phyloP scores from a whole-genome alignment of 371 early-diverging fungal species.

The Coemansia sp. region DNA sequence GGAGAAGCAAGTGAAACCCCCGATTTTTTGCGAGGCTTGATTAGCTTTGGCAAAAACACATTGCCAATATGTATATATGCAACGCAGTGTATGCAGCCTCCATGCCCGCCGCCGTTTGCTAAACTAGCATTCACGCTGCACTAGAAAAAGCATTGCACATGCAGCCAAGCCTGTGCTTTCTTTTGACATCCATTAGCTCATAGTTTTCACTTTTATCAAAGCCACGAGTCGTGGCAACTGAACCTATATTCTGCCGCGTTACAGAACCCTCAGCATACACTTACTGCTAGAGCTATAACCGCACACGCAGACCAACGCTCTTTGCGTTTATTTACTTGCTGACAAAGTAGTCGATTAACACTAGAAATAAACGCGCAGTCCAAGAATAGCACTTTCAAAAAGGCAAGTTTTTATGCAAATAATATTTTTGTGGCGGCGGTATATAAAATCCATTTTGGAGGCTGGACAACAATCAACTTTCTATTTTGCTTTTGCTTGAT shows the following conservation, averaged over 20 bases:
- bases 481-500: not conserved
- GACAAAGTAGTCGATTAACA: not conserved
- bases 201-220: not conserved
- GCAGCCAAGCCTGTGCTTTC: not conserved
- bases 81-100: conserved; percentile 9
- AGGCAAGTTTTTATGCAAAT: not conserved
- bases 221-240: too few species aligned
- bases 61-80: not conserved
- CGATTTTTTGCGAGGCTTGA: not conserved
- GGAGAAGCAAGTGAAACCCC: not conserved
- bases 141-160: not conserved
- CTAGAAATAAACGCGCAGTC: not conserved
- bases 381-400: not conserved
- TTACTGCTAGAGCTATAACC: too few species aligned
- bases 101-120: conserved; percentile 5
- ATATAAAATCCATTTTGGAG: not conserved
- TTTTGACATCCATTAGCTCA: not conserved
- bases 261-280: too few species aligned
- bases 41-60: not conserved
- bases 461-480: not conserved
- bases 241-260: too few species aligned
- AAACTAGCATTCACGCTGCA: not conserved
- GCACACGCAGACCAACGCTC: too few species aligned
- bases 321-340: not conserved
- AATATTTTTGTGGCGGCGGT: not conserved